Evolutionary conservation across 441 rosid genomes (phyloP), one percentile per base, ranked within the genome.

Genomic region (Gossypium gossypioides): DNA sequence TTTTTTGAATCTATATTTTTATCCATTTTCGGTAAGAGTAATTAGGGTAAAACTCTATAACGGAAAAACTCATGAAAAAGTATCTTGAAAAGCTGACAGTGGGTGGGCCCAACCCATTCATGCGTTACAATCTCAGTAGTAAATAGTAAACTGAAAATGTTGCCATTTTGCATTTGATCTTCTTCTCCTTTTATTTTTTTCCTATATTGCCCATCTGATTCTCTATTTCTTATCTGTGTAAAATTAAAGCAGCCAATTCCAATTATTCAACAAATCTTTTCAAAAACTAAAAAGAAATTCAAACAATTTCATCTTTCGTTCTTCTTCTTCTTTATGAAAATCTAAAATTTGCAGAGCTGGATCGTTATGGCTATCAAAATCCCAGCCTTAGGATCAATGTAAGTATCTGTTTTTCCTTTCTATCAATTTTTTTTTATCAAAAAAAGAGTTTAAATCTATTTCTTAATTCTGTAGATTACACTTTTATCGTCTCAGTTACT

Each of bases 361-460:
- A 74, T 25, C 44, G 52, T 40, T 69, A 86, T 84, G 89, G 78
- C 75, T 55, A 57, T 73, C 59, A 40, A 63, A 29, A 32, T 73
- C 68, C 12, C 32, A 22, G 56, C 24, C 16, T 50, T 73, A 10
- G 75, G 32, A 9, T 6, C 48, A 73, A 1, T 51, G 75, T 64
- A 73, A 73, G 71, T 55, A 67, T 48, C 27, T 18, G 10, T 0
- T 4, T 42, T 4, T 58, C 13, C 12, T 44, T 5, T 74, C 42
- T 55, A 46, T 4, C 48, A 27, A 3, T 34, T 24, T 24, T 24
- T 56, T 22, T 25, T 25, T 25, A n/a, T 0, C 0, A 27, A 27
- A 27, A 27, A 27, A 27, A 3, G 10, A 3, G 25, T 24, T 10
- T 57, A 57, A 0, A 59, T 59, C 34, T 66, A 6, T 44, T 22